These are phyloP conservation scores for Cicer yamashitae DNA, from an alignment of 306 rosid species.

Conservation along the genomic window DNA sequence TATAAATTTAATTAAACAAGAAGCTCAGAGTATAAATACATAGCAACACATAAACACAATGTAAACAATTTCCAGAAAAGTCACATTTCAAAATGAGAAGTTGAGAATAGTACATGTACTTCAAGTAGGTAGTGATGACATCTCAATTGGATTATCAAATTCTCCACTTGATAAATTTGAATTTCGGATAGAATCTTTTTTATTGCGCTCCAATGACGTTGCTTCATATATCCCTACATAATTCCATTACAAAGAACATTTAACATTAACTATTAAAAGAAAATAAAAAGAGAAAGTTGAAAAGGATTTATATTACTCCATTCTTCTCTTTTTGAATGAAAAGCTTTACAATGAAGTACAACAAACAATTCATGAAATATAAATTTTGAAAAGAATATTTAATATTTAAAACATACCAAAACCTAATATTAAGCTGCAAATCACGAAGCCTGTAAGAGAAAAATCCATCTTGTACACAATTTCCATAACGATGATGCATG, in stretches of 20 bases:
- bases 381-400: constrained; percentile 20
- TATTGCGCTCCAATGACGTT: constrained; percentile 78
- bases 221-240: constrained; percentile 86
- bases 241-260: constrained; percentile 40
- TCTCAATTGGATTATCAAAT: constrained; percentile 64
- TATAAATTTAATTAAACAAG: constrained; percentile 13
- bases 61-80: constrained; percentile 29
- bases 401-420: constrained; percentile 69
- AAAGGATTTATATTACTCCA: neutral
- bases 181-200: constrained; percentile 67
- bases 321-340: too few relatives aligned
- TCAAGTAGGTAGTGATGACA: constrained; percentile 92
- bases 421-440: constrained; percentile 89
- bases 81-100: constrained; percentile 23
- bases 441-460: constrained; percentile 74
- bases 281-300: neutral
- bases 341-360: neutral
- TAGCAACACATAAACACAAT: neutral
- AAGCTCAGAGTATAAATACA: neutral
- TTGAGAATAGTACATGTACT: constrained; percentile 51
- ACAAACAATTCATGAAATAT: constrained; percentile 12
- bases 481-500: constrained; percentile 87
- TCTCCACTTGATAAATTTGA: constrained; percentile 62
- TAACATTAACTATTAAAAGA: constrained; percentile 27
- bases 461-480: constrained; percentile 82